Percentiles rank a stretch among this genome's conserved stretches.
Evolutionary conservation across 2,329 filamentous ascomycete genomes (phyloP).

Genomic region (Kalmusia sp.): DNA sequence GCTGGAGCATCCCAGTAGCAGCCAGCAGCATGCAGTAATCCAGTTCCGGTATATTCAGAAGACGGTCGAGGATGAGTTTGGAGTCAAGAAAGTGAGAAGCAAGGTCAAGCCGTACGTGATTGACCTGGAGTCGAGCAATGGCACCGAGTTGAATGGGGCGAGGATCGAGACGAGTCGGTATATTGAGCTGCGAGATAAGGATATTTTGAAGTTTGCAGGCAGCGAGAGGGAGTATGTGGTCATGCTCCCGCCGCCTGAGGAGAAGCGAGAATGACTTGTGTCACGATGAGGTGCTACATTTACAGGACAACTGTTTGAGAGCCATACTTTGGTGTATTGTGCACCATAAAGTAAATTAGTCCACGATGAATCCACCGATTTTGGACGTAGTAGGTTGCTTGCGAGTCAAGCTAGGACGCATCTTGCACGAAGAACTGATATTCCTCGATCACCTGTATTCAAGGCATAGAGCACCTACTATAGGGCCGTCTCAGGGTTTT

Average conservation of each 20-base stretch:
- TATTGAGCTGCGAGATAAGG: constrained; percentile 85
- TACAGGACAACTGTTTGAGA: too few relatives aligned
- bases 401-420: too few relatives aligned
- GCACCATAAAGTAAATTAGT: too few relatives aligned
- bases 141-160: constrained; percentile 81
- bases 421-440: too few relatives aligned
- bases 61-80: constrained; percentile 83
- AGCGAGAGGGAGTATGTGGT: constrained; percentile 95
- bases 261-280: neutral
- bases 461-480: too few relatives aligned
- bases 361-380: too few relatives aligned
- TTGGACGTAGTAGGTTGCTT: too few relatives aligned
- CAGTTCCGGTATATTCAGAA: constrained; percentile 89
- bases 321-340: too few relatives aligned
- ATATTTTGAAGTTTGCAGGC: constrained; percentile 85
- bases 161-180: constrained; percentile 77
- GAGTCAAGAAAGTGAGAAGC: constrained; percentile 49
- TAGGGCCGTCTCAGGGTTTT: too few relatives aligned
- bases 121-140: constrained; percentile 92
- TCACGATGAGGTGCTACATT: too few relatives aligned
- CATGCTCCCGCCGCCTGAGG: constrained; percentile 68
- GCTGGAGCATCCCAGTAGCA: constrained; percentile 89
- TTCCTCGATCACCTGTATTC: too few relatives aligned
- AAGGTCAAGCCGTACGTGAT: constrained; percentile 81
- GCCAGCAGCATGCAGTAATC: constrained; percentile 93